These are phyloP conservation scores for Magnolia kwangsiensis DNA, from an alignment of 164 flowering plant species.

Conservation along the genomic window DNA sequence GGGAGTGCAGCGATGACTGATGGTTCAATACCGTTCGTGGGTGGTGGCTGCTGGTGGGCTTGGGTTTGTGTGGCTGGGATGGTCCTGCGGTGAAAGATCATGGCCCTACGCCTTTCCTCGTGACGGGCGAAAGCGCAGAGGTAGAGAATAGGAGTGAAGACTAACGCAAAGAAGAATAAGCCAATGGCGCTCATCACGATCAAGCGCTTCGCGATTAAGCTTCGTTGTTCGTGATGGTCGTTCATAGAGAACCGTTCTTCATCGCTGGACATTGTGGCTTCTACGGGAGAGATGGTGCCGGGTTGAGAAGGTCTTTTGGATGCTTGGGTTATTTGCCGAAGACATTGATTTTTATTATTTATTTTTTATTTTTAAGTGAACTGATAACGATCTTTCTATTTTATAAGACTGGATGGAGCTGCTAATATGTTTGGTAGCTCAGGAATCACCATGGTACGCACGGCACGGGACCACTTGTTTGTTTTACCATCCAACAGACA, in stretches of 20 bases:
- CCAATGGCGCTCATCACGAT: constrained; percentile 33
- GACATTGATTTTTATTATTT: too few relatives aligned
- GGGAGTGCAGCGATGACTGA: constrained; percentile 27
- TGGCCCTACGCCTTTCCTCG: constrained; percentile 21
- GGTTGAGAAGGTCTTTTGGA: background rate
- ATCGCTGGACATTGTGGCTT: constrained; percentile 15
- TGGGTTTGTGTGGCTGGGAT: background rate
- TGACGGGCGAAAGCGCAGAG: constrained; percentile 30
- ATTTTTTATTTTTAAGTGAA: too few relatives aligned
- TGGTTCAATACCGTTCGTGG: constrained; percentile 27
- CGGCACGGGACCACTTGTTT: too few relatives aligned
- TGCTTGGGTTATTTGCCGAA: too few relatives aligned
- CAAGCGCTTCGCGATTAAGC: constrained; percentile 7
- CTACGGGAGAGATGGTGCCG: background rate
- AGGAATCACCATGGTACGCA: too few relatives aligned
- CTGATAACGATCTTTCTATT: too few relatives aligned
- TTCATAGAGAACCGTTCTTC: background rate
- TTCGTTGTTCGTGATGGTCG: background rate
- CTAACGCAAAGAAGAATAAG: constrained; percentile 16
- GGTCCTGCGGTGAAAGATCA: constrained; percentile 3
- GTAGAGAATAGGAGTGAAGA: constrained; percentile 27
- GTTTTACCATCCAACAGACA: too few relatives aligned
- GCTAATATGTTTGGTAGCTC: too few relatives aligned
- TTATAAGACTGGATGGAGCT: too few relatives aligned
- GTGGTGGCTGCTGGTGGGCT: constrained; percentile 10